Base-by-base conservation (phyloP, 345 rosid genomes). In the Pelargonium nanum region DNA sequence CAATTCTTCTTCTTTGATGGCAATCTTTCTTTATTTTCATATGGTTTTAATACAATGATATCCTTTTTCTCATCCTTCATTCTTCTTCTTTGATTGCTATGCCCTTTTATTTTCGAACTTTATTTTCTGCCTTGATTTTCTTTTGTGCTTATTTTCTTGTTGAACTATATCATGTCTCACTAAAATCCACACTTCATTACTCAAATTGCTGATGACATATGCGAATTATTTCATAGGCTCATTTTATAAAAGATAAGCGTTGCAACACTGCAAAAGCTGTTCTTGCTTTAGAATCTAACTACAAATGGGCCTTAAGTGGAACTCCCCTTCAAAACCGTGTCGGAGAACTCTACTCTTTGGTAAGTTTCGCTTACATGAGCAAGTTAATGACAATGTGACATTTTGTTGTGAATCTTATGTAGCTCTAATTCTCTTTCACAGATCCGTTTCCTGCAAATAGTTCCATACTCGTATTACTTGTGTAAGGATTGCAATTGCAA, bases 291-390 rank as follows among this genome's bases (percentile, higher is more conserved):
- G 81, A 84, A 30, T 85, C 97, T 70, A 78, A 80, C 8, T 89
- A 74, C 69, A 89, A 81, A 76, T 93, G 99, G 99, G 96, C 97
- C 70, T 57, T 93, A 68, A 93, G 99, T 59, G 99, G 99, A 62
- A 93, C 99, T 62, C 99, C 99, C 65, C 88, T 93, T 59, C 99
- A 93, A 75, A 93, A 93, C 62, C 99, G 97, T 55, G 97, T 93
- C 57, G 99, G 97, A 62, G 99, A 93, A 72, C 91, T 93, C 63
- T 93, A 93, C 81, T 89, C 99, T 62, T 72, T 93, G 74, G 97
- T 93, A 67, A 87, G 81, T 67, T 75, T 55, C 55, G 21, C 22
- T 58, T 53, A 62, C 62, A 58, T 40, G 12, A 70, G 22, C n/a
- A 61, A 26, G 24, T 57, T 57, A 20, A 22, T 51, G 65, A n/a